Evolutionary conservation across 306 rosid species (phyloP).

Genomic region (Echinosophora koreensis): DNA sequence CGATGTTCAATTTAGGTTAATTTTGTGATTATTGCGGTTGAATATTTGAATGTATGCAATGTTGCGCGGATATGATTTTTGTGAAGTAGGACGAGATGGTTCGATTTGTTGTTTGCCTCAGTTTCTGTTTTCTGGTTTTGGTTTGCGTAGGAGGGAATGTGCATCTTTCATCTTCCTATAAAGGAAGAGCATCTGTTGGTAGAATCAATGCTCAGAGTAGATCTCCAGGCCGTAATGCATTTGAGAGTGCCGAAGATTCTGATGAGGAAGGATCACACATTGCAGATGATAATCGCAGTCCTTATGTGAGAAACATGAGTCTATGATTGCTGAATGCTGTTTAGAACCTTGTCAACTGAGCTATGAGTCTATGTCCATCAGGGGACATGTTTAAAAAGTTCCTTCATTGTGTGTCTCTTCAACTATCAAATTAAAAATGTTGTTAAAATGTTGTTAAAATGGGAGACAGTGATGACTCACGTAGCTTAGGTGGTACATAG

Average conservation of each 20-base stretch:
- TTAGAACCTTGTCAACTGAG: not conserved
- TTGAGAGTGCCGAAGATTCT: conserved; percentile 65
- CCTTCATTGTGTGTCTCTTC: too few relatives aligned
- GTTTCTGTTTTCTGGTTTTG: conserved; percentile 18
- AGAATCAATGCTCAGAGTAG: conserved; percentile 60
- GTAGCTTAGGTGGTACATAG: not conserved
- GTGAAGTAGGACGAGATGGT: conserved; percentile 1
- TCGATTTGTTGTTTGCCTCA: not conserved
- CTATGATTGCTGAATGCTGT: not conserved
- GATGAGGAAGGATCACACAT: conserved; percentile 71
- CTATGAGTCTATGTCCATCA: not conserved
- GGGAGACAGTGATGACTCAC: not conserved
- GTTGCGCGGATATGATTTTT: not conserved
- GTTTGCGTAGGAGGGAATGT: conserved; percentile 51
- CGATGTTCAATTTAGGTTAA: not conserved
- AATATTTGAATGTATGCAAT: not conserved
- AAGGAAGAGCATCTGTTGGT: conserved; percentile 63
- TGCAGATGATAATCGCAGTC: conserved; percentile 55
- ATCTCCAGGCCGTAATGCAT: conserved; percentile 60
- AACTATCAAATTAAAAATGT: too few relatives aligned
- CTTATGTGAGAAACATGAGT: conserved; percentile 55
- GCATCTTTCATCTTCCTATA: conserved; percentile 50
- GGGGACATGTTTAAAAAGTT: not conserved
- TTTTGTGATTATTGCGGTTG: not conserved
- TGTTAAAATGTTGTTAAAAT: too few relatives aligned